Conservation (phyloP, 805 yeast species). For the Spathaspora passalidarum region DNA sequence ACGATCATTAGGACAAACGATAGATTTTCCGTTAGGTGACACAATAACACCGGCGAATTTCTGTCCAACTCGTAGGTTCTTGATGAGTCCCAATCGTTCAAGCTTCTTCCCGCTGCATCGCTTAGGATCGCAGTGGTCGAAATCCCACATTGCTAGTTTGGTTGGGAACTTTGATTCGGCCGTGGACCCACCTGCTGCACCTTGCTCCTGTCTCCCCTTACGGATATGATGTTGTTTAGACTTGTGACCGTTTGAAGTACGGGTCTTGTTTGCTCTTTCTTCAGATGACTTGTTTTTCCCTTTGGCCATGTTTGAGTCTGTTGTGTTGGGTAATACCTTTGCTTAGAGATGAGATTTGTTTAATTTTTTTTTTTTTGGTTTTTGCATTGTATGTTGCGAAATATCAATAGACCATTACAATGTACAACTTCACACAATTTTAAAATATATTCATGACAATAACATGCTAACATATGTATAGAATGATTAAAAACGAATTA, state of each 20-base stretch:
- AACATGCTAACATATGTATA: too few species aligned
- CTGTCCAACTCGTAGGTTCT: constrained; percentile 82
- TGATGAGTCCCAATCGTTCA: constrained; percentile 82
- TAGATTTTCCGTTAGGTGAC: constrained; percentile 86
- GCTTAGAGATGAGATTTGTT: background rate
- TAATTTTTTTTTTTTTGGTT: background rate
- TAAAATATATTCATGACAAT: too few species aligned
- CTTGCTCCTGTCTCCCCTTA: constrained; percentile 32
- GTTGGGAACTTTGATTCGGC: constrained; percentile 55
- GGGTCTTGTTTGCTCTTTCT: constrained; percentile 26
- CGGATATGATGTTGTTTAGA: constrained; percentile 50
- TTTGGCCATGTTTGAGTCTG: constrained; percentile 42
- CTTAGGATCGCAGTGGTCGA: constrained; percentile 97
- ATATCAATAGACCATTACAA: background rate
- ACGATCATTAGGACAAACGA: constrained; percentile 84
- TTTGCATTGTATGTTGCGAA: background rate
- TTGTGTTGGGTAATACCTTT: background rate
- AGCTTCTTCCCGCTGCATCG: constrained; percentile 94
- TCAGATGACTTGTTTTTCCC: constrained; percentile 54
- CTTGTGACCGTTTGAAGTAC: constrained; percentile 56
- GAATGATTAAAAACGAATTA: background rate
- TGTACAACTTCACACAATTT: background rate
- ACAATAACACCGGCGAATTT: constrained; percentile 89
- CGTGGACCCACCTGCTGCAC: constrained; percentile 24
- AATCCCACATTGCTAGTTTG: constrained; percentile 97